Evolutionary conservation across 768 basidiomycete genomes (phyloP), one percentile per base, ranked within the genome.

Genomic region (Boletus sp.): DNA sequence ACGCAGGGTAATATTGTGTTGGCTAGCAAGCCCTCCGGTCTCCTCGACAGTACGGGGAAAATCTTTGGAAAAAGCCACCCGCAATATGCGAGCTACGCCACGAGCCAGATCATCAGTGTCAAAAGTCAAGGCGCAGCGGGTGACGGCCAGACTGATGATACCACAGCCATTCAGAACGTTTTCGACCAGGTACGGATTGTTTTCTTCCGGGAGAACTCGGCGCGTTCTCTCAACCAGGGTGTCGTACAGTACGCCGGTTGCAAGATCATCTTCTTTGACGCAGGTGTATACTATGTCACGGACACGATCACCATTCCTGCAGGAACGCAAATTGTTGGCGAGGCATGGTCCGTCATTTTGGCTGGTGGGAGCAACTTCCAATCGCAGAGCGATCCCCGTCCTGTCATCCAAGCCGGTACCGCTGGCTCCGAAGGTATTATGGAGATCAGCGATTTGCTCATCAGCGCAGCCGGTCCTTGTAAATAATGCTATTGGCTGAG

Each of bases 191-290:
- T 83, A 56, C 24, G 18, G 1, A 17, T 36, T 9, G 1, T 14
- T 7, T 41, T 3, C 18, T 20, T 4, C 36, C 18, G 5, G 24
- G 24, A 24, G 24, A 14, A 18, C n/a, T 8, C 28, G 18, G 4
- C 24, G 14, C 7, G n/a, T 48, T 35, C 9, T 47, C 32, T 1
- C 4, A 24, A 33, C 24, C 5, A 6, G 30, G 10, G 1, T 12
- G 20, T 20, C 41, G 7, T 6, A 3, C 55, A 90, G 88, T 88
- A 78, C 60, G 75, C 85, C 8, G 85, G 84, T 8, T 84, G 84
- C 78, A 90, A 86, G 64, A 85, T 93, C 66, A 83, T 92, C 47
- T 91, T 89, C 76, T 83, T 92, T 65, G 89, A 92, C 60, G 86
- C 87, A 0, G 82, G 82, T 4, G 75, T 74, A 11, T 82, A 82